Base-by-base conservation (phyloP, 257 asterid species). In the Fraxinus anomala region DNA sequence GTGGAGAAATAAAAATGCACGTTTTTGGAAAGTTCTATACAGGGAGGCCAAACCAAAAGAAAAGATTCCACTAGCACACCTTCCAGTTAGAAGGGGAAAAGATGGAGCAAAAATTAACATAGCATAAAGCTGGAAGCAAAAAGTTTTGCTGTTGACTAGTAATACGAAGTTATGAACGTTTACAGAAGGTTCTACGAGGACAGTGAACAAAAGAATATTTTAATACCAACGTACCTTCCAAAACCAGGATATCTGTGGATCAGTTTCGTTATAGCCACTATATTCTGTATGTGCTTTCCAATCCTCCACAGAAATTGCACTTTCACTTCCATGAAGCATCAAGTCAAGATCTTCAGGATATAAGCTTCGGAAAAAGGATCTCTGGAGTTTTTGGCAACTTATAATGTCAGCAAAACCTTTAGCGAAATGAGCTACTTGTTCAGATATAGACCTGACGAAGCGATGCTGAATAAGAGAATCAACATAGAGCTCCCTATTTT, bases 211-310 rank as follows among this genome's bases (percentile, higher is more conserved):
- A 72, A 61, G 31, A 30, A n/a, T 0, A 28, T 8, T 17, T 21
- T 26, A 26, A 26, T n/a, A 26, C 16, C 44, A 67, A 80, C 75
- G n/a, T 88, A 93, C 99, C 98, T 94, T 85, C 98, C 99, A 96
- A 80, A 96, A 96, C 99, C 98, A 93, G 74, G 87, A 75, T 83
- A 96, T 92, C 89, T 91, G 97, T 66, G 83, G 83, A 82, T 96
- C 97, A 6, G 88, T 89, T 80, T 89, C 91, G 68, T 85, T 81
- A 80, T 87, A 94, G 83, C 98, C 98, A 74, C 84, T 83, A 82
- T 89, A 96, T 34, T 92, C 92, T 2, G 98, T 92, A 84, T 96
- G 96, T 68, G 94, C 92, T 82, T 78, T 96, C 98, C 99, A 96
- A 82, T 93, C 99, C 85, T 93, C 97, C 31, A 91, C 88, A 70